Evolutionary conservation across 495 filamentous ascomycete genomes (phyloP), one percentile per base, ranked within the genome.

Genomic region (Jackrogersella multiformis): DNA sequence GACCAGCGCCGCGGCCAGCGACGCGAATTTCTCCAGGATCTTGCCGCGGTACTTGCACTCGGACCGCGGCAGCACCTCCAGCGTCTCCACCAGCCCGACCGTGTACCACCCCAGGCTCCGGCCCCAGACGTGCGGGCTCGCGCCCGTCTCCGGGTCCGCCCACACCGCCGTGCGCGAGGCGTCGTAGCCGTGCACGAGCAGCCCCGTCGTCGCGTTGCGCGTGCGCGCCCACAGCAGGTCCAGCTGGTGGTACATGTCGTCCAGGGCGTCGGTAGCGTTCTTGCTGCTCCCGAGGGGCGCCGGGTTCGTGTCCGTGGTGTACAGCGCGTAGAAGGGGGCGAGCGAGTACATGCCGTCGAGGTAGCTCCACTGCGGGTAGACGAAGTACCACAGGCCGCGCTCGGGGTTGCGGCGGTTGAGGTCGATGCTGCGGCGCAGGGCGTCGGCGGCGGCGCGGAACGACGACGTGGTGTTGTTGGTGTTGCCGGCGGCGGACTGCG

Each of bases 161-260:
- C 87, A 89, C 0, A 79, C 73, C 2, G 85, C 84, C 0, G 64
- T 80, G 39, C 75, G 77, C 2, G 77, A 76, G 16, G 79, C 82
- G 48, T 88, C 87, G 65, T 88, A 88, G 4, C 87, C 87, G 66
- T 89, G 86, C 18, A 76, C 76, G 2, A 89, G 74, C 5, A 88
- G 75, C 0, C 80, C 80, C 0, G 77, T 78, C 1, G 70, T 72
- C 10, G 72, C 38, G 68, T 86, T 77, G 16, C 73, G 69, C 30
- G 79, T 82, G 54, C 84, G 84, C 10, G 32, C 44, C 75, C 85
- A 83, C 21, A 87, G 67, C 1, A 86, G 77, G 13, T 80, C 76
- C 13, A 88, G 79, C 76, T 88, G 84, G 21, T 72, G 70, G 21
- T 80, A 68, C 67, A 87, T 81, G 57, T 85, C 80, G 39, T 80